A percentile compares a stretch with the other conserved stretches of the same genome.
These are phyloP conservation scores for Fragilariopsis cylindrus DNA, from an alignment of 108 stramenopile genomes.

Conservation along the genomic window DNA sequence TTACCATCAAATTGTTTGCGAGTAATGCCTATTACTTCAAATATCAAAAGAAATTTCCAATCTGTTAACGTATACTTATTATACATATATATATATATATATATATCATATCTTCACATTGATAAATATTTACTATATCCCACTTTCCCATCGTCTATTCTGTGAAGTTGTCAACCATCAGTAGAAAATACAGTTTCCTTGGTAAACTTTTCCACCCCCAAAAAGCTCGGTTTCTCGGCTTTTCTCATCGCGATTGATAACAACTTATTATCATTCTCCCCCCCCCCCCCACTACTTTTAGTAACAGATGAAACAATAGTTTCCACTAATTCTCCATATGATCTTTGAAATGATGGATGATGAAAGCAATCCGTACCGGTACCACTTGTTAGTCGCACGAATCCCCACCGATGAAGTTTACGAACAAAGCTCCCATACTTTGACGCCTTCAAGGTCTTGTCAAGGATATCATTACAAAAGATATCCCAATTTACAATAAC, in stretches of 20 bases:
- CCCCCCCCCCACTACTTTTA: not conserved
- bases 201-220: slow-evolving; percentile 56
- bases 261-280: too few relatives aligned
- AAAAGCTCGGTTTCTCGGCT: slow-evolving; percentile 34
- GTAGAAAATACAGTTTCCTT: slow-evolving; percentile 16
- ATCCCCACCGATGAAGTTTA: slow-evolving; percentile 73
- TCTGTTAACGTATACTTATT: too few relatives aligned
- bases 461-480: slow-evolving; percentile 41
- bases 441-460: slow-evolving; percentile 38
- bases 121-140: too few relatives aligned
- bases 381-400: slow-evolving; percentile 54
- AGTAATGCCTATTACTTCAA: too few relatives aligned
- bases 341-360: slow-evolving; percentile 50
- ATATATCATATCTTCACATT: too few relatives aligned
- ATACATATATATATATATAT: too few relatives aligned
- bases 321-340: slow-evolving; percentile 37
- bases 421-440: slow-evolving; percentile 59
- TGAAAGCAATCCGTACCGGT: slow-evolving; percentile 65
- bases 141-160: too few relatives aligned
- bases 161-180: not conserved
- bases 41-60: too few relatives aligned
- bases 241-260: too few relatives aligned
- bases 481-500: slow-evolving; percentile 45
- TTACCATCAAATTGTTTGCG: too few relatives aligned
- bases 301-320: slow-evolving; percentile 13